Percentiles rank a stretch among this genome's conserved stretches.
Evolutionary conservation across 106 monocot species (phyloP).

Genomic region (Allium cepa): DNA sequence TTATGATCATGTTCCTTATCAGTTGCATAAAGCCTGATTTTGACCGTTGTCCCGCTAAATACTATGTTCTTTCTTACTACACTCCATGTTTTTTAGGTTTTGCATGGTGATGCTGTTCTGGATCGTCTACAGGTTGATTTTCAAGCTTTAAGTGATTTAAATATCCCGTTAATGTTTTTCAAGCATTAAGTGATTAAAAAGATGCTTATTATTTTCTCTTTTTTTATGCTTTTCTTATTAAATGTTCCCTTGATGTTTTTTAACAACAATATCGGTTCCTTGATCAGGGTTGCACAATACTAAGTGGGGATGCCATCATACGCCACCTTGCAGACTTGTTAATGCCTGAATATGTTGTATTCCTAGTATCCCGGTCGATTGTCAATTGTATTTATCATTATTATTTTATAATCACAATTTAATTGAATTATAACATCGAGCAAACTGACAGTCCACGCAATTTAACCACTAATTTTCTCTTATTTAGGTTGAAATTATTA

Average conservation of each 20-base stretch:
- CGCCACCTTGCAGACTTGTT: slow-evolving; percentile 76
- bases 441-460: too few species aligned
- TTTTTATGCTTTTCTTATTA: not conserved
- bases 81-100: slow-evolving; percentile 33
- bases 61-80: too few species aligned
- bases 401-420: too few species aligned
- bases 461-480: too few species aligned
- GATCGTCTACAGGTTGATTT: slow-evolving; percentile 57
- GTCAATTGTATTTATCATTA: too few species aligned
- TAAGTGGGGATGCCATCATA: slow-evolving; percentile 95
- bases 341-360: slow-evolving; percentile 81
- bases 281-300: slow-evolving; percentile 82
- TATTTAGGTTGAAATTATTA: too few species aligned
- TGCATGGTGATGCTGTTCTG: slow-evolving; percentile 89
- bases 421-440: too few species aligned
- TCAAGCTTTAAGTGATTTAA: too few species aligned
- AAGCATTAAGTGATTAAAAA: not conserved
- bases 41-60: too few species aligned
- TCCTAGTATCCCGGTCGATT: slow-evolving; percentile 63
- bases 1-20: too few species aligned
- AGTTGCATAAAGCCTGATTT: too few species aligned
- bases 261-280: not conserved
- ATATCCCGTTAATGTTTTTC: too few species aligned
- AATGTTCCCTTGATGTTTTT: not conserved
- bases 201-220: not conserved